Evolutionary conservation across 352 stramenopile species (phyloP).

Genomic region (Globisporangium alternatum): DNA sequence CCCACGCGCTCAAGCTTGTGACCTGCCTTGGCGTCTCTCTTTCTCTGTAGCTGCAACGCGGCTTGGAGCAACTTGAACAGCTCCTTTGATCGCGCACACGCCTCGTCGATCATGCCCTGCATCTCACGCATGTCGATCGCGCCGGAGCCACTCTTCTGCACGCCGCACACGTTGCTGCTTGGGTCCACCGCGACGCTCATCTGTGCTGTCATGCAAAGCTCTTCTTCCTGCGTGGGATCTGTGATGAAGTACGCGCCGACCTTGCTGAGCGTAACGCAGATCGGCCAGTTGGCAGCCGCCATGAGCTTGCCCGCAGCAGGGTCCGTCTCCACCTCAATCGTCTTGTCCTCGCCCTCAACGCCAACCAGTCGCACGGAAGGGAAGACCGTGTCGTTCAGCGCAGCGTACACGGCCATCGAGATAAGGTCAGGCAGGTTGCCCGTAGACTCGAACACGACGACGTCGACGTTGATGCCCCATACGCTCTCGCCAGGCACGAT

Average conservation of each 20-base stretch:
- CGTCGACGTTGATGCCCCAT: constrained; percentile 68
- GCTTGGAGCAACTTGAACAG: constrained; percentile 58
- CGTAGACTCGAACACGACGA: constrained; percentile 78
- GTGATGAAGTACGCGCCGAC: constrained; percentile 66
- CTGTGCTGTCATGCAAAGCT: constrained; percentile 71
- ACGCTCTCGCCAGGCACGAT: constrained; percentile 74
- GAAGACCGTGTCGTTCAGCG: constrained; percentile 76
- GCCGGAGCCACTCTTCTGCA: constrained; percentile 71
- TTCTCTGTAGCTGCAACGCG: constrained; percentile 47
- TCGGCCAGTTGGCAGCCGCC: constrained; percentile 51
- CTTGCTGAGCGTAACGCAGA: constrained; percentile 77
- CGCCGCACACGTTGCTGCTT: constrained; percentile 52
- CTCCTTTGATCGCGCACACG: constrained; percentile 55
- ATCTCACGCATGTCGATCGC: constrained; percentile 74
- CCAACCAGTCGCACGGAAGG: constrained; percentile 65
- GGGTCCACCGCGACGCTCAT: constrained; percentile 72
- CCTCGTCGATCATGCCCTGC: constrained; percentile 79
- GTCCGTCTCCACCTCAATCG: constrained; percentile 74
- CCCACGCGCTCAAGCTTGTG: constrained; percentile 57
- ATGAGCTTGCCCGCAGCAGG: constrained; percentile 57
- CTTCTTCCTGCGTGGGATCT: constrained; percentile 70
- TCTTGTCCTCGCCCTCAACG: constrained; percentile 72
- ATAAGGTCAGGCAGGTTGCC: constrained; percentile 75
- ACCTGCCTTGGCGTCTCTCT: constrained; percentile 39
- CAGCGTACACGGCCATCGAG: constrained; percentile 79